Evolutionary conservation across 1,139 yeast genomes (phyloP), one percentile per base, ranked within the genome.

Genomic region (Nakaseomyces kungkrabaensis): DNA sequence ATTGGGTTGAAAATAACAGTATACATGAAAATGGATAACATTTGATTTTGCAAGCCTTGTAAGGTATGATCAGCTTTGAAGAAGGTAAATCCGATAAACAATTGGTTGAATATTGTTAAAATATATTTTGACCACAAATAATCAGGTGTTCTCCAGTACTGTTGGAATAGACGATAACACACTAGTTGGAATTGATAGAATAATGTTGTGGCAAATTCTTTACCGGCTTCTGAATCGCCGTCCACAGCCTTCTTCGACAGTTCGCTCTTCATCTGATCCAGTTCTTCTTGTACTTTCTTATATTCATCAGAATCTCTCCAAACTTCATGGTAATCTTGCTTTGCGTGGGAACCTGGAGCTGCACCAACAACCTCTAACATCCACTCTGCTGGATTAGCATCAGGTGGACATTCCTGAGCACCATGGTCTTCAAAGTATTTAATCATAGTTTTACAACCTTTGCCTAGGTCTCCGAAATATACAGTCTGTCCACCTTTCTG

Each of bases 331-430:
- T 79, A 84, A 63, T 84, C 84, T 57, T 77, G 78, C 44, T 72
- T 74, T 34, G 87, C 85, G 52, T 73, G 76, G 33, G 86, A 76
- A 31, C 88, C 89, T 4, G 90, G 89, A 31, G 89, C 90, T 40
- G 89, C 89, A 50, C 89, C 89, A 62, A 83, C 82, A 50, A 82
- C 85, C 56, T 79, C 82, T 59, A 84, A 71, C 87, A 84, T 84
- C 88, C 88, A 84, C 64, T 84, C 92, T 4, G 90, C 90, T 8
- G 90, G 92, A 59, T 84, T 84, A 10, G 85, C 88, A 47, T 75
- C 77, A 24, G 73, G 70, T 8, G 88, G 86, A 65, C 85, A 82
- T 47, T 67, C 67, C 46, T 78, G 78, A 32, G 89, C 82, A 43
- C 92, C 92, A 58, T 84, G 68, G 17, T 67, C 64, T 66, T 85